phyloP scores from a whole-genome alignment of 306 rosid genomes.

The Citrullus amarus region DNA sequence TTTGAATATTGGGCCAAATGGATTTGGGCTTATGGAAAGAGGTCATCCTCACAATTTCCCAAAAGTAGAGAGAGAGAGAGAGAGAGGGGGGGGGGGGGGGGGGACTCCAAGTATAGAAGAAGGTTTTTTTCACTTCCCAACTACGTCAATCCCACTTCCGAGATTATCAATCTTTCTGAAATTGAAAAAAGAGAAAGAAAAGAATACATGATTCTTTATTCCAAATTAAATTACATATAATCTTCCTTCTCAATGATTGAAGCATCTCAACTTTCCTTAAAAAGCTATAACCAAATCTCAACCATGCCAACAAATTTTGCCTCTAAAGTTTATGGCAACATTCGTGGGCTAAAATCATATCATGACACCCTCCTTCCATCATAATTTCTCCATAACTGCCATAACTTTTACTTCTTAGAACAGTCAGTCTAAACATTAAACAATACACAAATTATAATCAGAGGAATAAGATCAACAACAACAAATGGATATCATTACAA shows the following conservation, averaged over 20 bases:
- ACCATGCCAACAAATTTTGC: not conserved
- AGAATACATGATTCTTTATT: not conserved
- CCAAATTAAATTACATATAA: not conserved
- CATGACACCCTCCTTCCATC: not conserved
- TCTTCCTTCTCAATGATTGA: not conserved
- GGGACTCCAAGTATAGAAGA: too few species aligned
- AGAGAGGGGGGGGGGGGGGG: too few species aligned
- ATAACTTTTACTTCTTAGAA: not conserved
- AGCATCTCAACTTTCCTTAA: too few species aligned
- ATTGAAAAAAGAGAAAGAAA: too few species aligned
- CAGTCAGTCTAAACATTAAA: not conserved
- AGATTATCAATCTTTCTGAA: too few species aligned
- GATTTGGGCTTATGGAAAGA: too few species aligned
- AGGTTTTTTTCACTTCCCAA: too few species aligned
- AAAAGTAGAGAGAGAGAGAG: too few species aligned
- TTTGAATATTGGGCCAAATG: too few species aligned
- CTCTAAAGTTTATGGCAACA: not conserved
- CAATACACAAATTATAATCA: not conserved
- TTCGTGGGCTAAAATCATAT: not conserved
- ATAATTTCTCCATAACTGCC: not conserved
- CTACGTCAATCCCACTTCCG: too few species aligned
- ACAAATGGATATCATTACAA: not conserved
- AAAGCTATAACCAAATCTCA: not conserved
- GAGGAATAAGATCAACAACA: not conserved
- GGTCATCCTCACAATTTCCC: too few species aligned